Base-by-base conservation (phyloP, 2,329 filamentous ascomycete genomes). In the Trichoderma breve region DNA sequence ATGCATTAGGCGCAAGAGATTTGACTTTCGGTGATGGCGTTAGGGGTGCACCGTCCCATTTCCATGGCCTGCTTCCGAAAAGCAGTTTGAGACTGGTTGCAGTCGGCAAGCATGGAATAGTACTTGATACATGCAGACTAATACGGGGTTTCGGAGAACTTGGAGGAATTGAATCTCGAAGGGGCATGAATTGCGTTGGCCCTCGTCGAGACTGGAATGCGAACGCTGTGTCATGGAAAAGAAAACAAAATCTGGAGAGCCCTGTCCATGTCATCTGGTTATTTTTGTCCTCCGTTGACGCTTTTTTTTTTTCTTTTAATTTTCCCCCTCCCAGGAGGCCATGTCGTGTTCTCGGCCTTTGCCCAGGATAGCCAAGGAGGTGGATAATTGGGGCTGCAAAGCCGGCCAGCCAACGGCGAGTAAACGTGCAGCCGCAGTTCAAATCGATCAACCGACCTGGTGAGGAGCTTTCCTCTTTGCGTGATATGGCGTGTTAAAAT, bases 21-120 rank as follows among this genome's bases (percentile, higher is more conserved):
- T 66, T 71, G 70, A 66, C 70, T 66, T 65, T 71, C 55, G 63
- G 70, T 67, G 63, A 67, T 71, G 63, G 70, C 70, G 63, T 67
- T 65, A 67, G 70, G 68, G 61, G 70, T 58, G 55, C 61, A 51
- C 62, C 36, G 57, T 70, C 66, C 66, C 57, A 51, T 61, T 36
- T 70, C 39, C 66, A 43, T 68, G 66, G 36, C 66, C 57, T 39
- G 66, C 55, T 70, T 21, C 57, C 30, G 67, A 62, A 53, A 34
- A 60, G 67, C 53, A 53, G 57, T 70, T 28, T 67, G 53, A 36
- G 26, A 61, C 53, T 71, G 70, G 57, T 61, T 66, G 63, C 62
- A 65, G 57, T 60, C 57, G 55, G 55, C 62, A 53, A 53, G 66
- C 55, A 61, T 58, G 55, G 65, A 18, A 12, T 26, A 21, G 36